Evolutionary conservation across 345 rosid genomes (phyloP), one percentile per base, ranked within the genome.

Genomic region (Salix udensis): DNA sequence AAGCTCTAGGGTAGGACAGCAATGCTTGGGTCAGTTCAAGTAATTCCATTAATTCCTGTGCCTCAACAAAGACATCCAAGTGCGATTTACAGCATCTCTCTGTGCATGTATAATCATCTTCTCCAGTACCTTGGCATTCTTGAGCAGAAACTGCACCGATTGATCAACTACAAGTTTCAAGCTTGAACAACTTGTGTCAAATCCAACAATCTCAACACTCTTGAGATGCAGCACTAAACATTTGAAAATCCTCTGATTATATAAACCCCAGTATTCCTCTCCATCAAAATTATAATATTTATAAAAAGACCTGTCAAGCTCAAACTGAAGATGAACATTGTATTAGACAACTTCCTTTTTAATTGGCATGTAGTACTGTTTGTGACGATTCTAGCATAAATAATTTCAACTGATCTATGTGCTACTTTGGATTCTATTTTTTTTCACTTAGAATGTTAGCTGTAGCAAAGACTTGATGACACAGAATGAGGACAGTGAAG

Each of bases 61-160:
- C 7, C 26, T 62, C 34, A 23, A 12, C 67, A 26, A n/a, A n/a
- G 14, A 62, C 67, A 44, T 44, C 50, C 50, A 44, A 44, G 50
- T 12, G 50, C 19, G 67, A 62, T 26, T 23, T 23, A 26, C 0
- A 24, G 36, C 16, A 23, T 21, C 34, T 23, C 31, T 62, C 24
- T 62, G 23, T 26, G 34, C 31, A 64, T 64, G 67, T 11, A 58
- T 58, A 11, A 36, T 23, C 50, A 58, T 24, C 37, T 76, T 68
- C 72, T 76, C 79, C n/a, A 76, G 18, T 24, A 24, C 68, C 19
- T 37, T 24, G 14, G 73, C 73, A 67, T 68, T 60, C 73, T 68
- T 68, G 40, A 76, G 73, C 58, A 76, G 55, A 68, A 76, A 68
- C 67, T 68, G 42, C n/a, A 67, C 24, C 44, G 37, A 23, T 31